phyloP scores from a whole-genome alignment of 2,329 filamentous ascomycete genomes.

The Alternaria triticimaculans region DNA sequence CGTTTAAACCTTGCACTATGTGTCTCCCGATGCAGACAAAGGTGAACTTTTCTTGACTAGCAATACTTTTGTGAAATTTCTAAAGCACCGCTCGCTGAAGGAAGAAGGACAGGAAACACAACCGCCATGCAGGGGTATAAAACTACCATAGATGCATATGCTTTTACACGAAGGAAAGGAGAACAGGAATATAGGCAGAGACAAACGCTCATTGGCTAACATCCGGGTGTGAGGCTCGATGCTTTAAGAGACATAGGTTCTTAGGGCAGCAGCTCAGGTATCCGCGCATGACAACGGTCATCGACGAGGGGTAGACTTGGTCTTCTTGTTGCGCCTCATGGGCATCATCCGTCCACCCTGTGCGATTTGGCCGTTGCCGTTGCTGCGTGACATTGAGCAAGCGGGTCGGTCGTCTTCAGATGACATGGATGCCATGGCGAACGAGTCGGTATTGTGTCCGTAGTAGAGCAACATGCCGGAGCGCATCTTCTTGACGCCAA shows the following conservation, averaged over 20 bases:
- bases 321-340: slow-evolving; percentile 40
- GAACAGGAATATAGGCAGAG: background rate
- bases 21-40: background rate
- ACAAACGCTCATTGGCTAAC: no score
- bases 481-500: slow-evolving; percentile 84
- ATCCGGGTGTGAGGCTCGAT: background rate
- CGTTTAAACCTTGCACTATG: background rate
- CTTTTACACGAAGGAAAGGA: background rate
- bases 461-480: slow-evolving; percentile 86
- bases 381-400: slow-evolving; percentile 86
- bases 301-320: slow-evolving; percentile 21
- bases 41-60: no score
- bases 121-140: slow-evolving; percentile 15
- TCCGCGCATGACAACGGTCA: background rate
- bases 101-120: background rate
- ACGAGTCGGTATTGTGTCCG: slow-evolving; percentile 92
- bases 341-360: slow-evolving; percentile 62
- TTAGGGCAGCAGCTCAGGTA: background rate
- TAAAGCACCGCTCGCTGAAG: no score
- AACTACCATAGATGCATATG: background rate
- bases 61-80: no score
- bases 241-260: background rate
- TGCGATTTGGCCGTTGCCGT: slow-evolving; percentile 59
- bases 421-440: slow-evolving; percentile 87
- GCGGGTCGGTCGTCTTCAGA: slow-evolving; percentile 75